A percentile compares a stretch with the other conserved stretches of the same genome.
These are phyloP conservation scores for Lentinula sp. DNA, from an alignment of 768 basidiomycete genomes.

Conservation along the genomic window DNA sequence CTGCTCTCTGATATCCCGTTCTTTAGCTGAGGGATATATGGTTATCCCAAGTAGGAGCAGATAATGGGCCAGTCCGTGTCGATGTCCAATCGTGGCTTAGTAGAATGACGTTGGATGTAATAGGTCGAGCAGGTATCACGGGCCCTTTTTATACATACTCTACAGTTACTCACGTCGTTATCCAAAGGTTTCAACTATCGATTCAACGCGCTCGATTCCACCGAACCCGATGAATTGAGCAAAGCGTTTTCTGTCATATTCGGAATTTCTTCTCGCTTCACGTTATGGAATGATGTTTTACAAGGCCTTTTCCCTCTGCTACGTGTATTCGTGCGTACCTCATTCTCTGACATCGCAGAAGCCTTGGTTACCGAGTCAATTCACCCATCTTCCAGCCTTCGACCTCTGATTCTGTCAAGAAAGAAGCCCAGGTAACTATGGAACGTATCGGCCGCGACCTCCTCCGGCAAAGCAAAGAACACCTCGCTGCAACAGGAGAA, in stretches of 20 bases:
- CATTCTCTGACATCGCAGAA: background rate
- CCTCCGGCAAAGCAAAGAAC: slow-evolving; percentile 31
- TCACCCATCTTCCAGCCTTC: slow-evolving; percentile 20
- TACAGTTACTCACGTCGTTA: background rate
- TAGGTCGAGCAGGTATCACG: slow-evolving; percentile 30
- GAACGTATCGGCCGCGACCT: slow-evolving; percentile 33
- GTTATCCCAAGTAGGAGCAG: slow-evolving; percentile 15
- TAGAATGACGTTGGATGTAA: slow-evolving; percentile 33
- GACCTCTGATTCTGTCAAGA: slow-evolving; percentile 19
- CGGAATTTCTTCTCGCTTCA: slow-evolving; percentile 3
- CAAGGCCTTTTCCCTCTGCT: slow-evolving; percentile 5
- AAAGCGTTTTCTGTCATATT: slow-evolving; percentile 27
- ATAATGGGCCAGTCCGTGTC: slow-evolving; percentile 13
- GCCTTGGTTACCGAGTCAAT: too few species aligned
- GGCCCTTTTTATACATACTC: background rate
- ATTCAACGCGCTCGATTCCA: slow-evolving; percentile 22
- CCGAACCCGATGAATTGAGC: slow-evolving; percentile 21
- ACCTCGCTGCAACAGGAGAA: slow-evolving; percentile 12
- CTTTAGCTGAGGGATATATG: slow-evolving; percentile 28
- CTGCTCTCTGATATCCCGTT: background rate
- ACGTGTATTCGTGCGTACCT: background rate
- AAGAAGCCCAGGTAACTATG: slow-evolving; percentile 26
- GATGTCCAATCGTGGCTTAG: slow-evolving; percentile 27
- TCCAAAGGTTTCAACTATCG: slow-evolving; percentile 31
- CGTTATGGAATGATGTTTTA: slow-evolving; percentile 13